Evolutionary conservation across 2,329 filamentous ascomycete species (phyloP), one percentile per base, ranked within the genome.

Genomic region (Delphinella strobiligena): DNA sequence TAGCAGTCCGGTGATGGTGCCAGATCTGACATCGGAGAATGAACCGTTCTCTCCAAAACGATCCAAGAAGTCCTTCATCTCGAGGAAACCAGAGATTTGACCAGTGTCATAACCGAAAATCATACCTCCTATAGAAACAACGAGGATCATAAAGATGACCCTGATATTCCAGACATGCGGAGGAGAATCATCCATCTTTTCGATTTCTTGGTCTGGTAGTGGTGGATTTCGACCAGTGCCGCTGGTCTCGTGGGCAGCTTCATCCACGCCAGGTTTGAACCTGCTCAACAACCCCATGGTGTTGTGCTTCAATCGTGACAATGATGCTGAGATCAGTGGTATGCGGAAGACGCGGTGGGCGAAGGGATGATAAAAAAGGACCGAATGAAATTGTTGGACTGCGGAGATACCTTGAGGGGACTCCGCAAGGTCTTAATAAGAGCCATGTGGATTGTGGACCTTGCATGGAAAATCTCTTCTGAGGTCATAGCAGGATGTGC

Each of bases 51-150:
- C 53, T 19, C 71, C 72, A 48, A 80, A 80, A 31, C 75, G 70
- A 3, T 49, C 44, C 22, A 63, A 59, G 45, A 70, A 80, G 54
- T 80, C 68, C 2, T 56, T 35, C 74, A 79, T 79, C 40, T 66
- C 57, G 47, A 80, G 71, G 58, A 77, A 79, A 38, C 76, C 75
- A 4, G 66, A 73, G 31, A 75, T 73, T 48, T 77, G 72, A 59
- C 74, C 74, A 12, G 45, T 47, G 24, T 66, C 53, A 39, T 53
- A 60, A 19, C 58, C 58, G 34, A 60, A 60, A 39, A 59, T 59
- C 18, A 61, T 49, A 27, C 58, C 58, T 38, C 61, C 61, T 5
- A 60, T 49, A 2, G 51, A 55, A 27, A 61, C 56, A 33, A 61
- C 54, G 19, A 57, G 36, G 15, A 49, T 53, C 48, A 61, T 56